Conservation (phyloP, 768 basidiomycete species). For the Boletus sensibilis region DNA sequence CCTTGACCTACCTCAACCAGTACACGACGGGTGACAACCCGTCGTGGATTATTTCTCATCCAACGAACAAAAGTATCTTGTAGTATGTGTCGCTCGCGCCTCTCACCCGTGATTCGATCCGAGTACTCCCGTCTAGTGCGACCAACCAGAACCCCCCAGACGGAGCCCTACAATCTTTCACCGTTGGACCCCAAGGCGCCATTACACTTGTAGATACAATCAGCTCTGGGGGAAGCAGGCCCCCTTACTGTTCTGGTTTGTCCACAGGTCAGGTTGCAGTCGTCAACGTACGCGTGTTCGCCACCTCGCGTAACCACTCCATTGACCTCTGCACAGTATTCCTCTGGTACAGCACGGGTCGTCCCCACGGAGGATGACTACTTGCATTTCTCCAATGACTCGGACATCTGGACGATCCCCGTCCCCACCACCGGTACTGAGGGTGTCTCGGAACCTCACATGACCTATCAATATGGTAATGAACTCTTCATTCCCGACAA, state of each 20-base stretch:
- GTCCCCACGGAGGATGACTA: no score
- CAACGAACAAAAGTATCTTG: constrained; percentile 55
- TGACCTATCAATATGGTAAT: no score
- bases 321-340: constrained; percentile 39
- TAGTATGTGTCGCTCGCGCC: constrained; percentile 44
- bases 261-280: constrained; percentile 57
- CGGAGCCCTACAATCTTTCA: constrained; percentile 56
- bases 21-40: constrained; percentile 44
- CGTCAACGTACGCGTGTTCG: constrained; percentile 45
- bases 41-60: constrained; percentile 61
- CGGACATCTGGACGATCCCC: no score
- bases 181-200: constrained; percentile 42
- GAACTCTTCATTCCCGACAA: no score
- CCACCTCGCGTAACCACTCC: no score
- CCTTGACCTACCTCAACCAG: constrained; percentile 47
- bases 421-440: no score
- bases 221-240: constrained; percentile 48
- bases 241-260: constrained; percentile 51
- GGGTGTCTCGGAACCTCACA: no score
- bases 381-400: no score
- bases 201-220: constrained; percentile 47
- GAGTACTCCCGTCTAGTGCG: constrained; percentile 39
- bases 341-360: constrained; percentile 43
- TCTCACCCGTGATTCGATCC: background rate
- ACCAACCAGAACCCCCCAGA: constrained; percentile 49